A percentile compares a stretch with the other conserved stretches of the same genome.
phyloP scores from a whole-genome alignment of 768 basidiomycete genomes.

The Tremella yokohamensis region DNA sequence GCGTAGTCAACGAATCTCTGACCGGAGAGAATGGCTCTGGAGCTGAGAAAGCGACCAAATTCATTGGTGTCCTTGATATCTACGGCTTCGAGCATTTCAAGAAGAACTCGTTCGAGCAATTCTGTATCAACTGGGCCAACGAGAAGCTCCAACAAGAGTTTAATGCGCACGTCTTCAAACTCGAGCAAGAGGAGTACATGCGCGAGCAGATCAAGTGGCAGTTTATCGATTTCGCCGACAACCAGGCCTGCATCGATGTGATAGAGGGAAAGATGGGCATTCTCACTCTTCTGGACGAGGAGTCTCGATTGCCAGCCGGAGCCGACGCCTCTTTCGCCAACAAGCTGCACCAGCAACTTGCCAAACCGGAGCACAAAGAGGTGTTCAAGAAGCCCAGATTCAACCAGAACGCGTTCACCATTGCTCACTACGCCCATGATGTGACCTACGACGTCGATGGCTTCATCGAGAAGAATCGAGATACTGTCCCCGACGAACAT shows the following conservation, averaged over 20 bases:
- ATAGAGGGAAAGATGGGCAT: constrained; percentile 97
- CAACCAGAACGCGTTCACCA: constrained; percentile 93
- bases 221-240: constrained; percentile 98
- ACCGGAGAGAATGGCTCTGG: constrained; percentile 92
- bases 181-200: constrained; percentile 98
- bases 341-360: constrained; percentile 80
- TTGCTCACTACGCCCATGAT: constrained; percentile 95
- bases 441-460: constrained; percentile 98
- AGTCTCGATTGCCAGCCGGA: constrained; percentile 91
- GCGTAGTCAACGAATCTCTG: constrained; percentile 93
- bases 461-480: constrained; percentile 97
- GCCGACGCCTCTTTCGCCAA: constrained; percentile 88
- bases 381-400: constrained; percentile 99
- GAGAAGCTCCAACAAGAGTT: constrained; percentile 93
- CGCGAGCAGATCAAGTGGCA: constrained; percentile 99
- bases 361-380: constrained; percentile 75
- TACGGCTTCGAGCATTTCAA: constrained; percentile 97
- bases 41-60: constrained; percentile 87
- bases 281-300: constrained; percentile 89
- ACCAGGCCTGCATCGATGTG: constrained; percentile 97
- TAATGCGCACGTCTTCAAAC: constrained; percentile 84
- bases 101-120: constrained; percentile 76
- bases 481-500: constrained; percentile 98
- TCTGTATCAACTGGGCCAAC: constrained; percentile 99
- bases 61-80: constrained; percentile 97